phyloP scores from a whole-genome alignment of 2,329 filamentous ascomycete genomes.

The Trichoderma citrinoviride region DNA sequence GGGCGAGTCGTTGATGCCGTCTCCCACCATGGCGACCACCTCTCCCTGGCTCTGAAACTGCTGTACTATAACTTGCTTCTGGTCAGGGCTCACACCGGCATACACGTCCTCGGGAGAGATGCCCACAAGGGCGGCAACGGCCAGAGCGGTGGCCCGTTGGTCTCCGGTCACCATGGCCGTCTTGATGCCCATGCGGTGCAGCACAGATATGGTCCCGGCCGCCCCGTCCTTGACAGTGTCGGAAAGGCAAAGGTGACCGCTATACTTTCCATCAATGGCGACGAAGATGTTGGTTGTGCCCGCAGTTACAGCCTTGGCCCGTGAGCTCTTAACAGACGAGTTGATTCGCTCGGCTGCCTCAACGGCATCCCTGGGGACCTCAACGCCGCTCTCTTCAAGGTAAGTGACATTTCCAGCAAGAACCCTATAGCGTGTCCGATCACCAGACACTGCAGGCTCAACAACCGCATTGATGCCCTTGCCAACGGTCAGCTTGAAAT shows the following conservation, averaged over 20 bases:
- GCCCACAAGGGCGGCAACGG: slow-evolving; percentile 79
- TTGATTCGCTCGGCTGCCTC: slow-evolving; percentile 61
- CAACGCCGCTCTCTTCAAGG: slow-evolving; percentile 67
- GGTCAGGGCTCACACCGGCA: slow-evolving; percentile 83
- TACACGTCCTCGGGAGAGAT: slow-evolving; percentile 74
- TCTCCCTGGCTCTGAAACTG: slow-evolving; percentile 72
- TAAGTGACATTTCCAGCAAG: slow-evolving; percentile 79
- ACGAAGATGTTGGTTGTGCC: slow-evolving; percentile 91
- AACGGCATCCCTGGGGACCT: slow-evolving; percentile 62
- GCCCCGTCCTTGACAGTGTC: slow-evolving; percentile 92
- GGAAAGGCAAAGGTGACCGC: slow-evolving; percentile 77
- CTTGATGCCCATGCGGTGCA: slow-evolving; percentile 80
- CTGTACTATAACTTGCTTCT: slow-evolving; percentile 84
- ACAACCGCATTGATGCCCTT: slow-evolving; percentile 80
- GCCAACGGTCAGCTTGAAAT: slow-evolving; percentile 81
- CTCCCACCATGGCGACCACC: slow-evolving; percentile 92
- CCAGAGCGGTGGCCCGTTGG: slow-evolving; percentile 76
- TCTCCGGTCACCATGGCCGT: slow-evolving; percentile 94
- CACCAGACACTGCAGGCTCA: slow-evolving; percentile 67
- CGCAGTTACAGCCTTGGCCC: slow-evolving; percentile 35
- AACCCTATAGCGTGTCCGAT: slow-evolving; percentile 72
- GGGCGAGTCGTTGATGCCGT: slow-evolving; percentile 97
- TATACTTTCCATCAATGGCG: slow-evolving; percentile 77
- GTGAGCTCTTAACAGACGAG: slow-evolving; percentile 37
- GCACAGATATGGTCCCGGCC: slow-evolving; percentile 72